Conservation (phyloP, 371 early-diverging fungal species). For the Mucor indicus region DNA sequence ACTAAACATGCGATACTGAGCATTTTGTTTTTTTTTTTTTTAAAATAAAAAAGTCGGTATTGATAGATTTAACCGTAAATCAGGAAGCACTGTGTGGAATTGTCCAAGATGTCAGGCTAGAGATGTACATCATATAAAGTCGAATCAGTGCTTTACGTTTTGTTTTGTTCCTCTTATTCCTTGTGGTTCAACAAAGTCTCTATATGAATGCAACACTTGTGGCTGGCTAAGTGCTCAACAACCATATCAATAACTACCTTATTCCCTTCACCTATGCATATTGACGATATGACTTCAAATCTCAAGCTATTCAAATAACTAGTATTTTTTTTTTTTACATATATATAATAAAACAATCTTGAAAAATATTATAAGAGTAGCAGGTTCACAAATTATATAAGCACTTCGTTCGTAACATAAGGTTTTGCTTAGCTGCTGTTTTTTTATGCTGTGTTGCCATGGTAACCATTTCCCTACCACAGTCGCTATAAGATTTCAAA, state of each 20-base stretch:
- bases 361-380: no score
- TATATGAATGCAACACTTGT: slow-evolving; percentile 47
- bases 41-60: no score
- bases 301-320: no score
- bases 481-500: no score
- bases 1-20: background rate
- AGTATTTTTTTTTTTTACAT: no score
- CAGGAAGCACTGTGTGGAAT: slow-evolving; percentile 29
- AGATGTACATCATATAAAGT: slow-evolving; percentile 37
- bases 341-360: no score
- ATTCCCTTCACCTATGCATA: background rate
- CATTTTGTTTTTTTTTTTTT: background rate
- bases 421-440: no score
- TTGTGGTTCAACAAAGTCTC: slow-evolving; percentile 31
- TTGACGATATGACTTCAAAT: no score
- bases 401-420: no score
- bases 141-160: slow-evolving; percentile 47
- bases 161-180: slow-evolving; percentile 51
- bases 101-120: slow-evolving; percentile 48
- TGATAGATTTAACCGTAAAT: slow-evolving; percentile 40
- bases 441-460: no score
- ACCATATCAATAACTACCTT: slow-evolving; percentile 15
- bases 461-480: no score
- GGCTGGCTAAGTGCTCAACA: slow-evolving; percentile 44
- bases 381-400: no score